Conservation (phyloP, 2,329 filamentous ascomycete species). For the Cytospora schulzeri region DNA sequence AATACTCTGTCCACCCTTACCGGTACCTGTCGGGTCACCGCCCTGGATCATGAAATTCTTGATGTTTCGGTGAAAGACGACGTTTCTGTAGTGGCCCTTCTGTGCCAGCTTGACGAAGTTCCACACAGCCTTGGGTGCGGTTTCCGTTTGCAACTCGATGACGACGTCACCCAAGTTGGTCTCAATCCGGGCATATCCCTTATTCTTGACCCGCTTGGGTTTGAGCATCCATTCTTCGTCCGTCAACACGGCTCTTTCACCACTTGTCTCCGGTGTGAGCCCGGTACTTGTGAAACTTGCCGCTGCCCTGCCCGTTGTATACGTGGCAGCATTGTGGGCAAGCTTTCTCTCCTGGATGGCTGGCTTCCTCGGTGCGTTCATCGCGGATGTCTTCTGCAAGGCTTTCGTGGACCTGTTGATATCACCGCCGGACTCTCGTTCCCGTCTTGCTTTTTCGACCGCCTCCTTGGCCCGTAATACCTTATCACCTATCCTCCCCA, state of each 20-base stretch:
- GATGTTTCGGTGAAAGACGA: constrained; percentile 91
- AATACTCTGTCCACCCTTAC: constrained; percentile 83
- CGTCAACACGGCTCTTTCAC: constrained; percentile 80
- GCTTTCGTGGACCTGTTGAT: constrained; percentile 56
- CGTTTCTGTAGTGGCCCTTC: constrained; percentile 84
- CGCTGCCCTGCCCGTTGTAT: constrained; percentile 88
- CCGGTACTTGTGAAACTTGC: constrained; percentile 96
- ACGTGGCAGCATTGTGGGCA: constrained; percentile 82
- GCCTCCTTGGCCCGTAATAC: constrained; percentile 90
- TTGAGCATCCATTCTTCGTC: constrained; percentile 98
- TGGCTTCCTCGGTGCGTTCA: constrained; percentile 41
- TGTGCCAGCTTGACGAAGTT: constrained; percentile 90
- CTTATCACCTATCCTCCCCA: constrained; percentile 79
- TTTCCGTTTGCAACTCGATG: constrained; percentile 87
- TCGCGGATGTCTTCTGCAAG: constrained; percentile 35
- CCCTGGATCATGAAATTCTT: constrained; percentile 98
- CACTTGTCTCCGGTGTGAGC: constrained; percentile 86
- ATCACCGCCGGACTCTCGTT: constrained; percentile 64
- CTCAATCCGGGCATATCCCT: constrained; percentile 87
- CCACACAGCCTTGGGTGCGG: constrained; percentile 91
- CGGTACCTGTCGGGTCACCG: constrained; percentile 90
- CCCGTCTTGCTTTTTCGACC: constrained; percentile 83
- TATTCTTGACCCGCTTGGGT: constrained; percentile 83
- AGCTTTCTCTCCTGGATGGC: constrained; percentile 59
- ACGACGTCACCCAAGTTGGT: constrained; percentile 86